phyloP scores from a whole-genome alignment of 768 basidiomycete species.

The Tremella fuciformis region DNA sequence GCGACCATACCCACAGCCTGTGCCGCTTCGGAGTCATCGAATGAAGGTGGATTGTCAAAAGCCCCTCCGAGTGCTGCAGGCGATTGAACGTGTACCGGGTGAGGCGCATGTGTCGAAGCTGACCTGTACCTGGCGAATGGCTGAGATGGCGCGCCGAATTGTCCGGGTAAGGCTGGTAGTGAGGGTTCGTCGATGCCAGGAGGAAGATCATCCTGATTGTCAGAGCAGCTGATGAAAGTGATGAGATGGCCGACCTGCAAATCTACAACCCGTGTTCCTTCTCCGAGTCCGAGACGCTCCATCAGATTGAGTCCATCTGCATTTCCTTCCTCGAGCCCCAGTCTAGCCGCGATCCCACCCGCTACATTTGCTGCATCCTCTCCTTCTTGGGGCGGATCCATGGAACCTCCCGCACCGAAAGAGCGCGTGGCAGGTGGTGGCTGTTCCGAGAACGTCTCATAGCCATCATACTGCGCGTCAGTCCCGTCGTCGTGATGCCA shows the following conservation, averaged over 20 bases:
- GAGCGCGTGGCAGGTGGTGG: constrained; percentile 43
- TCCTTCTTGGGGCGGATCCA: constrained; percentile 48
- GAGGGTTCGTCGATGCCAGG: constrained; percentile 52
- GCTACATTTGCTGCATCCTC: constrained; percentile 31
- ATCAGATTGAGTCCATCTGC: constrained; percentile 34
- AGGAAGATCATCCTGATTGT: constrained; percentile 47
- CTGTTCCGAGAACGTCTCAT: constrained; percentile 49
- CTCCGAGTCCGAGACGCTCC: constrained; percentile 49
- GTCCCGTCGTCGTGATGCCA: background rate
- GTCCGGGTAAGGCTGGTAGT: constrained; percentile 45
- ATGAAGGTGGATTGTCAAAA: constrained; percentile 28
- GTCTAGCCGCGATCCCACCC: constrained; percentile 37
- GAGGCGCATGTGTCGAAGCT: background rate
- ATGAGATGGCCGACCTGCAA: constrained; percentile 32
- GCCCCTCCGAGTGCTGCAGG: background rate
- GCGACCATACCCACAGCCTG: constrained; percentile 22
- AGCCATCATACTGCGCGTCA: constrained; percentile 46
- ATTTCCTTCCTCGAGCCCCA: constrained; percentile 34
- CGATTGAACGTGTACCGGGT: background rate
- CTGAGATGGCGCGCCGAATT: constrained; percentile 13
- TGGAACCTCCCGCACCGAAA: constrained; percentile 42
- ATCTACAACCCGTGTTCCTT: constrained; percentile 49
- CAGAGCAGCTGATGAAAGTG: background rate
- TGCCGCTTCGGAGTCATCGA: constrained; percentile 43
- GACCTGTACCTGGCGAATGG: background rate